Percentiles rank a stretch among this genome's conserved stretches.
phyloP scores from a whole-genome alignment of 2,329 filamentous ascomycete species.

The Cladosporium cucumerinum region DNA sequence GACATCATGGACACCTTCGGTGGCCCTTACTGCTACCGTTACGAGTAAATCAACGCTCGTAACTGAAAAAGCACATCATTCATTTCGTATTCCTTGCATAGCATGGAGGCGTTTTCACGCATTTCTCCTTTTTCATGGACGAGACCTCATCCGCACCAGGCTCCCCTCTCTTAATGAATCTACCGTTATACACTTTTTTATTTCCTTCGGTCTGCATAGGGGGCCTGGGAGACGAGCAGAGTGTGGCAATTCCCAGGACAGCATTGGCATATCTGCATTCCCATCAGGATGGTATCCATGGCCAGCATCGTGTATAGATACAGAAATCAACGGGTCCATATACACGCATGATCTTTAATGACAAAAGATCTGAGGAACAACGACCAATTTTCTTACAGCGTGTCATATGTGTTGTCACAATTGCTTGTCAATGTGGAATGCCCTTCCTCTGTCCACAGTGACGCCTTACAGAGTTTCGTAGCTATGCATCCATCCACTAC shows the following conservation, averaged over 20 bases:
- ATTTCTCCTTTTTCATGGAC: constrained; percentile 5
- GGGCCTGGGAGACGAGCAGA: background rate
- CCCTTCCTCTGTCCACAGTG: background rate
- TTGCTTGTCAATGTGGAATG: background rate
- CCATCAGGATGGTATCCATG: background rate
- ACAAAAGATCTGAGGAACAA: background rate
- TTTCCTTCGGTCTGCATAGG: background rate
- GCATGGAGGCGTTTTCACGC: constrained; percentile 3
- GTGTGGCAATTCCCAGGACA: background rate
- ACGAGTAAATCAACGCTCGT: constrained; percentile 9
- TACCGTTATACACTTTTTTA: constrained; percentile 4
- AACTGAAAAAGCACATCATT: background rate
- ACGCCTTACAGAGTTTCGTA: background rate
- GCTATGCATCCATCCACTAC: background rate
- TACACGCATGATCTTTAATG: constrained; percentile 5
- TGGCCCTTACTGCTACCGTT: constrained; percentile 20
- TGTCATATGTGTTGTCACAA: background rate
- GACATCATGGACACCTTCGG: constrained; percentile 18
- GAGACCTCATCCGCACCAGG: background rate
- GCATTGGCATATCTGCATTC: background rate
- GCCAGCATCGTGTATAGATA: constrained; percentile 1
- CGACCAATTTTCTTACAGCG: background rate
- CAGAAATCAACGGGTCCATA: background rate
- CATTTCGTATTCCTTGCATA: constrained; percentile 13
- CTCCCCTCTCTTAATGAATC: constrained; percentile 9